These are phyloP conservation scores for Lithospermum erythrorhizon DNA, from an alignment of 257 asterid species.

Conservation along the genomic window DNA sequence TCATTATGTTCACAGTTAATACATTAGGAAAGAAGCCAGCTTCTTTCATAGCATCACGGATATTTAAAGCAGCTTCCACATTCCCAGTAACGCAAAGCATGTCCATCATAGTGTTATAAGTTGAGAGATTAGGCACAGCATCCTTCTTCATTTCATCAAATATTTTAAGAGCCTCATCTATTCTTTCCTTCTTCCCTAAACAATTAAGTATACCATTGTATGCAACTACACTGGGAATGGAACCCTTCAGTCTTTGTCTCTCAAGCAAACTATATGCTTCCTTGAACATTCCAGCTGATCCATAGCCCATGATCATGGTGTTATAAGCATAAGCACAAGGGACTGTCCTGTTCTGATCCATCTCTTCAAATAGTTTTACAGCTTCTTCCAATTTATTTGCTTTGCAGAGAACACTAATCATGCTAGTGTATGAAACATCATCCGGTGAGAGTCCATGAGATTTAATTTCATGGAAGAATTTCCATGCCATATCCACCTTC, in stretches of 20 bases:
- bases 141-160: constrained; percentile 77
- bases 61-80: constrained; percentile 46
- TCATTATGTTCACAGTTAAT: constrained; percentile 73
- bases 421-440: constrained; percentile 84
- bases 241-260: constrained; percentile 79
- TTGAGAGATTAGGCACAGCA: constrained; percentile 75
- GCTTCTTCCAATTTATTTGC: constrained; percentile 62
- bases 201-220: constrained; percentile 79
- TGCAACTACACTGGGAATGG: constrained; percentile 84
- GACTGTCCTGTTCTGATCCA: constrained; percentile 57
- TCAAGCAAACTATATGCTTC: constrained; percentile 78
- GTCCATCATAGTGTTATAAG: constrained; percentile 74
- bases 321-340: constrained; percentile 97
- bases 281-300: constrained; percentile 67
- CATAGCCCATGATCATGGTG: constrained; percentile 96
- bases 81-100: constrained; percentile 75
- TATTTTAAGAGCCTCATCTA: constrained; percentile 59
- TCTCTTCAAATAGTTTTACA: constrained; percentile 69
- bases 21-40: constrained; percentile 63
- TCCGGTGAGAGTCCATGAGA: constrained; percentile 60
- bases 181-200: constrained; percentile 62
- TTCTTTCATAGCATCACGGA: constrained; percentile 57
- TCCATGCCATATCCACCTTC: constrained; percentile 91
- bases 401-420: constrained; percentile 85
- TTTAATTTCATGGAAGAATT: constrained; percentile 83